A percentile compares a stretch with the other conserved stretches of the same genome.
Conservation (phyloP, 352 stramenopile species). For the Saprolegnia diclina region DNA sequence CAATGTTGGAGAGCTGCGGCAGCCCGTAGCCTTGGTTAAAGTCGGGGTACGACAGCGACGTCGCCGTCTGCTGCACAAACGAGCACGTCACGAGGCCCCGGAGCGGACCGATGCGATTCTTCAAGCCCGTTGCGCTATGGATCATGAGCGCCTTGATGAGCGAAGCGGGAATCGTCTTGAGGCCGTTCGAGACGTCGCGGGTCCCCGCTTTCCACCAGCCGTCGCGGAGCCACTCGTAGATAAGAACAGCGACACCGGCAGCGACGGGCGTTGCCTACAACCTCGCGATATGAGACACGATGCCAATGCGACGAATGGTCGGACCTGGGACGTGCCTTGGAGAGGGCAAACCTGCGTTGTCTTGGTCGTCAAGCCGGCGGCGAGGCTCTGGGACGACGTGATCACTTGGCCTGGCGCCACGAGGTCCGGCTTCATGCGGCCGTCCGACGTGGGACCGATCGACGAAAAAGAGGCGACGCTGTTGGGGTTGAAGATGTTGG, state of each 20-base stretch:
- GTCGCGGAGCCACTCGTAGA: conserved; percentile 73
- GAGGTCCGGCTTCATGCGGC: conserved; percentile 83
- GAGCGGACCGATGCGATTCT: conserved; percentile 40
- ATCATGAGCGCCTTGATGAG: conserved; percentile 78
- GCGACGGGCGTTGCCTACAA: conserved; percentile 52
- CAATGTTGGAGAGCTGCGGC: conserved; percentile 73
- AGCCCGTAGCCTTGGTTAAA: conserved; percentile 78
- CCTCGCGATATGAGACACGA: neutral
- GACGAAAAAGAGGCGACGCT: conserved; percentile 83
- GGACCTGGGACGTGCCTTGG: conserved; percentile 62
- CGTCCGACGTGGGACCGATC: conserved; percentile 69
- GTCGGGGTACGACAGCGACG: conserved; percentile 51
- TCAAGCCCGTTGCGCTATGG: conserved; percentile 59
- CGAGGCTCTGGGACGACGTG: conserved; percentile 61
- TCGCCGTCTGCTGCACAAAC: conserved; percentile 34
- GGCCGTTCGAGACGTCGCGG: conserved; percentile 47
- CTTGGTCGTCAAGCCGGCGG: conserved; percentile 47
- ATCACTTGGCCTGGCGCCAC: conserved; percentile 79
- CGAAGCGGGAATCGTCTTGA: conserved; percentile 57
- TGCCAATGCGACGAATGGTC: too few relatives aligned
- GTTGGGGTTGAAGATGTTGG: conserved; percentile 57
- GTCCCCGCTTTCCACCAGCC: conserved; percentile 67
- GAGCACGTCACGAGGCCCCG: conserved; percentile 40
- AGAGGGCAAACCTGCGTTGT: conserved; percentile 56
- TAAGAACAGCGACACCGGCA: conserved; percentile 63